These are phyloP conservation scores for Trypanosoma caninum DNA, from an alignment of 208 protist genomes.

Conservation along the genomic window DNA sequence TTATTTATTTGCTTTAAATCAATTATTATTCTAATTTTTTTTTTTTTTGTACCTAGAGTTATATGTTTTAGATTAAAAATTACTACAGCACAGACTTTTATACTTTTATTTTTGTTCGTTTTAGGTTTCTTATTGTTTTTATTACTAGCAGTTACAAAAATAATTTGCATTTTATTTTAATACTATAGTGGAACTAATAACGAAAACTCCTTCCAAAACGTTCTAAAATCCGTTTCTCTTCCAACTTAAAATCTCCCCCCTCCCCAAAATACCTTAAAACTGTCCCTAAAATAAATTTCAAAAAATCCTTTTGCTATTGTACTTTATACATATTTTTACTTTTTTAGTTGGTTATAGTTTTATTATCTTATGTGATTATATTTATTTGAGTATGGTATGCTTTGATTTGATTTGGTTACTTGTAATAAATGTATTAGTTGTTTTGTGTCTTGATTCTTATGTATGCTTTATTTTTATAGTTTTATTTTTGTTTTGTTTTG, in stretches of 20 bases:
- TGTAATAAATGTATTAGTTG: constrained; percentile 60
- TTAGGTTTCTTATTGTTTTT: constrained; percentile 55
- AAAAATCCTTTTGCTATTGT: constrained; percentile 67
- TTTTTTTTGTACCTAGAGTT: constrained; percentile 77
- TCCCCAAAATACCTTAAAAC: constrained; percentile 50
- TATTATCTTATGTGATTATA: constrained; percentile 86
- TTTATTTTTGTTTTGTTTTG: constrained; percentile 78
- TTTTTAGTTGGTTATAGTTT: constrained; percentile 86
- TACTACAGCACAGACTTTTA: constrained; percentile 80
- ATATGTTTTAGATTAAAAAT: constrained; percentile 83
- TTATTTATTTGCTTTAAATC: constrained; percentile 88
- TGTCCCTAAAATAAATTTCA: constrained; percentile 33
- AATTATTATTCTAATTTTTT: constrained; percentile 61
- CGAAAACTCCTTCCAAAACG: constrained; percentile 23
- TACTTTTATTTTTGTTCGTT: constrained; percentile 76
- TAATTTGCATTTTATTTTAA: constrained; percentile 59
- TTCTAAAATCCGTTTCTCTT: constrained; percentile 40
- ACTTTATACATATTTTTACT: constrained; percentile 77
- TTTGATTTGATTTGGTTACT: constrained; percentile 78
- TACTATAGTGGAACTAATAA: constrained; percentile 36
- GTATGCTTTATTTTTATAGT: constrained; percentile 84
- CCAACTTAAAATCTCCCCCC: constrained; percentile 29
- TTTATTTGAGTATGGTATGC: constrained; percentile 46
- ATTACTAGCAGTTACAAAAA: constrained; percentile 63
- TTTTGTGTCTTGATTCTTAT: constrained; percentile 74